phyloP scores from a whole-genome alignment of 345 rosid genomes.

The Viola odorata region DNA sequence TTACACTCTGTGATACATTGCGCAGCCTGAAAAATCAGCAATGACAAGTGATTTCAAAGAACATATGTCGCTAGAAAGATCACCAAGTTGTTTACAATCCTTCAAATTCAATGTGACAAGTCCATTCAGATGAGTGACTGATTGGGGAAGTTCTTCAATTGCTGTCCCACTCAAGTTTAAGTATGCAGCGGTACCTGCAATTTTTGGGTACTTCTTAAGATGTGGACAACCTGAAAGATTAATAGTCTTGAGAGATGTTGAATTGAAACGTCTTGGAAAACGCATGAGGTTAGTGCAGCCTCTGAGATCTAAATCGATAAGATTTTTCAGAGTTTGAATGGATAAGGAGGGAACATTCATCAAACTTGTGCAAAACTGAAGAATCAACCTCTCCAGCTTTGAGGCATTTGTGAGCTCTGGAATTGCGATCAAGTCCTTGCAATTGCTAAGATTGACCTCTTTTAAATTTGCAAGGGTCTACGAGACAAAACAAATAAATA shows the following conservation, averaged over 20 bases:
- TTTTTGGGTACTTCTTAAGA: conserved; percentile 1
- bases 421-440: too few relatives aligned
- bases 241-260: too few relatives aligned
- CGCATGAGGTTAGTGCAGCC: background rate
- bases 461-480: too few relatives aligned
- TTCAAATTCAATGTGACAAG: background rate
- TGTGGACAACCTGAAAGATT: conserved; percentile 7
- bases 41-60: conserved; percentile 4
- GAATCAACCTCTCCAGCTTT: background rate
- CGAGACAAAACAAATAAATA: too few relatives aligned
- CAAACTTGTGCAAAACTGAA: background rate
- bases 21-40: too few relatives aligned
- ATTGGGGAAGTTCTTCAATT: conserved; percentile 6
- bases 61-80: background rate
- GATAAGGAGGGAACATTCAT: background rate
- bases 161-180: too few relatives aligned
- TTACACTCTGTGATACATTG: background rate
- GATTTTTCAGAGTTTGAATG: background rate
- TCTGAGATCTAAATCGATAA: background rate
- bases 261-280: too few relatives aligned
- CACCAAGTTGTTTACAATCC: conserved; percentile 1
- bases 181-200: background rate
- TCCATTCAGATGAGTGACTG: background rate
- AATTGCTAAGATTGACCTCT: too few relatives aligned
- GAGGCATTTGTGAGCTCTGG: background rate